These are phyloP conservation scores for Aurinia saxatilis DNA, from an alignment of 345 rosid species.

Conservation along the genomic window DNA sequence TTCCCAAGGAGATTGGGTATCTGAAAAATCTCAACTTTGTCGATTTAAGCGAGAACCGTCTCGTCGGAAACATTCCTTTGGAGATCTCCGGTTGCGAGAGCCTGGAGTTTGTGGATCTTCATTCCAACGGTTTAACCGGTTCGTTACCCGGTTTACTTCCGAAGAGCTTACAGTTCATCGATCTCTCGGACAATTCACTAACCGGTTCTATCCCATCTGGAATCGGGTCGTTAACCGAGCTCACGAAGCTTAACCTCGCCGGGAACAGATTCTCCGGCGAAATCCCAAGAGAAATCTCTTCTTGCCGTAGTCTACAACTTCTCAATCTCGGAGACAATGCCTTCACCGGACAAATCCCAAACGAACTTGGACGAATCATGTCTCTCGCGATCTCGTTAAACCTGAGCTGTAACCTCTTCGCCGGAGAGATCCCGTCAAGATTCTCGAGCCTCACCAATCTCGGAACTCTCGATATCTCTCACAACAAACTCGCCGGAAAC, in stretches of 20 bases:
- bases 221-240: conserved; percentile 56
- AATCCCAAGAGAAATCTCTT: conserved; percentile 61
- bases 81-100: conserved; percentile 48
- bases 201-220: conserved; percentile 49
- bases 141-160: conserved; percentile 62
- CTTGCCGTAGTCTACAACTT: conserved; percentile 68
- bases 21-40: conserved; percentile 60
- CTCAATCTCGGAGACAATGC: conserved; percentile 63
- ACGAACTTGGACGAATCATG: conserved; percentile 64
- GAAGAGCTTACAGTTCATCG: conserved; percentile 52
- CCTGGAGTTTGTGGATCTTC: conserved; percentile 72
- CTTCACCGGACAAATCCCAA: conserved; percentile 74
- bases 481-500: conserved; percentile 63
- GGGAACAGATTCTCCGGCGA: conserved; percentile 60
- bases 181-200: conserved; percentile 68
- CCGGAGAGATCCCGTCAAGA: conserved; percentile 60
- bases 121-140: conserved; percentile 70
- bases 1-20: conserved; percentile 72
- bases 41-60: conserved; percentile 62
- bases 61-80: conserved; percentile 60
- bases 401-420: conserved; percentile 70
- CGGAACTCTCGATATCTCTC: conserved; percentile 73
- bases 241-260: conserved; percentile 71
- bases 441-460: conserved; percentile 70
- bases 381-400: conserved; percentile 80